phyloP scores from a whole-genome alignment of 2,329 filamentous ascomycete genomes.

The Aspergillus versicolor region DNA sequence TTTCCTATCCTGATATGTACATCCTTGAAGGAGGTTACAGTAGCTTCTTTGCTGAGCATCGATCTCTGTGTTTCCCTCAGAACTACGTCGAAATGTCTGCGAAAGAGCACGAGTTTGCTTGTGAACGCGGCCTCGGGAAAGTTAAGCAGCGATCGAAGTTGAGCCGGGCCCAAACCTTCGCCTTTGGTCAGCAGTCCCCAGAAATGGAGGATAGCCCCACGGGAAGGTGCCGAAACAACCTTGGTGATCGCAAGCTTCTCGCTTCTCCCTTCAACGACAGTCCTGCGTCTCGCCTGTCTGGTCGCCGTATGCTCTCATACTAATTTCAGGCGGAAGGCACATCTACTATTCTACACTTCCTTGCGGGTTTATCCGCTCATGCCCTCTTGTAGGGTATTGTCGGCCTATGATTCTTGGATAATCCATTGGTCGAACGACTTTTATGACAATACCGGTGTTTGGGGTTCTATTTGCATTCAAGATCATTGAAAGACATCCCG shows the following conservation, averaged over 20 bases:
- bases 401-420: conserved; percentile 8
- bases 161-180: conserved; percentile 86
- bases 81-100: conserved; percentile 97
- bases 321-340: conserved; percentile 16
- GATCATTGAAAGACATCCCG: conserved; percentile 3
- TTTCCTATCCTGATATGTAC: conserved; percentile 97
- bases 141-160: conserved; percentile 86
- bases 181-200: conserved; percentile 74
- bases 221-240: conserved; percentile 41
- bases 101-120: conserved; percentile 86
- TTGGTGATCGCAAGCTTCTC: conserved; percentile 32
- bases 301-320: conserved; percentile 47
- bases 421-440: conserved; percentile 11
- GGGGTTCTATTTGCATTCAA: conserved; percentile 9
- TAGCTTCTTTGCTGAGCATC: conserved; percentile 80
- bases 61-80: conserved; percentile 81
- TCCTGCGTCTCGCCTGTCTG: conserved; percentile 36
- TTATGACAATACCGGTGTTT: conserved; percentile 13
- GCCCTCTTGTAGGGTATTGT: conserved; percentile 3
- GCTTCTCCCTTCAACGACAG: conserved; percentile 38
- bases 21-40: conserved; percentile 97
- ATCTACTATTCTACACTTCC: conserved; percentile 22
- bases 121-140: conserved; percentile 91
- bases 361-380: conserved; percentile 14
- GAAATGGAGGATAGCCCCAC: conserved; percentile 64